Evolutionary conservation across 1,139 yeast genomes (phyloP), one percentile per base, ranked within the genome.

Genomic region (Casaregolazyma suthepensis): DNA sequence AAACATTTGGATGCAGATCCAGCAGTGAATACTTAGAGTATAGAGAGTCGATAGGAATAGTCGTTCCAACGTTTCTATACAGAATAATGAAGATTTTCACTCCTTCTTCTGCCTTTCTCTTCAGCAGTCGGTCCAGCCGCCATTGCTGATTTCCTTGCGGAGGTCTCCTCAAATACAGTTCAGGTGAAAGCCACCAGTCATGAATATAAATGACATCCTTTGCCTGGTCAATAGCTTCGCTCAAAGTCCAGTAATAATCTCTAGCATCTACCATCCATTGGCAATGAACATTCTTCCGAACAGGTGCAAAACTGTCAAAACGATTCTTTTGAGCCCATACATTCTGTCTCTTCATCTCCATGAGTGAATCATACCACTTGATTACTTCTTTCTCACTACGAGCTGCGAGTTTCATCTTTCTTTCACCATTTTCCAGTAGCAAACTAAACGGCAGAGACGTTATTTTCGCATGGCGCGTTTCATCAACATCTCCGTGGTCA

Each of bases 121-220:
- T 89, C 61, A 94, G 74, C 3, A 94, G 71, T 64, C 99, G 78
- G 69, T 94, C 99, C 50, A 94, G 73, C 66, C 99, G 80, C 85
- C 91, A 93, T 61, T 88, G 87, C 67, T 94, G 98, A 63, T 93
- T 91, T 13, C 96, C 96, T 68, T 88, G 86, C 0, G 96, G 93
- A 0, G 99, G 99, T 52, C 99, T 77, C 59, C 99, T 80, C 71
- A 94, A 74, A 63, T 94, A 93, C 10, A 93, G 68, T 67, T 94
- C 99, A 0, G 99, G 99, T 10, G 94, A 81, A 35, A 94, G 74
- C 99, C 99, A 94, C 99, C 99, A 94, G 67, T 93, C 99, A 67
- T 93, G 98, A 52, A 94, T 89, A 67, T 85, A 94, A 45, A 94
- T 86, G 1, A 87, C 94, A 72, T 93, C 99, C 62, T 84, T 84